Conservation (phyloP, 345 rosid species). For the Melastoma malabathricum region DNA sequence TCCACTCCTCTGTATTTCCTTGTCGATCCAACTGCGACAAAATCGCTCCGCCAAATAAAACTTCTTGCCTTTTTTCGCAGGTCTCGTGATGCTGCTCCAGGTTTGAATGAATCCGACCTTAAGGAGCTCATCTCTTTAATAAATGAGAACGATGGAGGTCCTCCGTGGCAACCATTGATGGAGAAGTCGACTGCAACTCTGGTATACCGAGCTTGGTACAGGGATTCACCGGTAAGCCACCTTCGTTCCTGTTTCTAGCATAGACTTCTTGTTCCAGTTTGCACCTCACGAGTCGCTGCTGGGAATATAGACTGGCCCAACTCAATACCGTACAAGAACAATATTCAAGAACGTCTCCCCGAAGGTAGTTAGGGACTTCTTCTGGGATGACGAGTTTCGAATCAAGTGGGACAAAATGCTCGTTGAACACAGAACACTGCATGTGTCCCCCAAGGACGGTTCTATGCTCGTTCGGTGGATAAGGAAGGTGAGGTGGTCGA, state of each 20-base stretch:
- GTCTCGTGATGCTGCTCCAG: background rate
- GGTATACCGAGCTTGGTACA: slow-evolving; percentile 14
- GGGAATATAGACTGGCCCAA: slow-evolving; percentile 9
- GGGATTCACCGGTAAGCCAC: slow-evolving; percentile 11
- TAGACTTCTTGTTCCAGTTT: background rate
- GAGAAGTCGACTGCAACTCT: slow-evolving; percentile 7
- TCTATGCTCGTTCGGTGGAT: slow-evolving; percentile 18
- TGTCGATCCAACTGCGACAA: background rate
- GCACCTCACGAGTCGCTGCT: background rate
- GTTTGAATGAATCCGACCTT: slow-evolving; percentile 5
- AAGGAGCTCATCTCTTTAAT: slow-evolving; percentile 6
- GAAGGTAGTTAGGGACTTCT: slow-evolving; percentile 15
- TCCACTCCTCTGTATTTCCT: too few relatives aligned
- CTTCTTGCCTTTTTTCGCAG: background rate
- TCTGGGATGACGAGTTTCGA: slow-evolving; percentile 21
- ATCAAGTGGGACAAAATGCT: slow-evolving; percentile 19
- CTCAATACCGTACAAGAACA: slow-evolving; percentile 12
- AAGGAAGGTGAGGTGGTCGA: slow-evolving; percentile 9
- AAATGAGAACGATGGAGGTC: slow-evolving; percentile 2
- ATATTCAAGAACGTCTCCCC: slow-evolving; percentile 8
- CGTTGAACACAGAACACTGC: slow-evolving; percentile 6
- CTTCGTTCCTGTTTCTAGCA: background rate
- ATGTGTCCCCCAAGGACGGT: slow-evolving; percentile 10
- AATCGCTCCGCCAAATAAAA: background rate
- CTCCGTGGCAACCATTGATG: slow-evolving; percentile 15